Conservation (phyloP, 257 asterid genomes). For the Buddleja alternifolia region DNA sequence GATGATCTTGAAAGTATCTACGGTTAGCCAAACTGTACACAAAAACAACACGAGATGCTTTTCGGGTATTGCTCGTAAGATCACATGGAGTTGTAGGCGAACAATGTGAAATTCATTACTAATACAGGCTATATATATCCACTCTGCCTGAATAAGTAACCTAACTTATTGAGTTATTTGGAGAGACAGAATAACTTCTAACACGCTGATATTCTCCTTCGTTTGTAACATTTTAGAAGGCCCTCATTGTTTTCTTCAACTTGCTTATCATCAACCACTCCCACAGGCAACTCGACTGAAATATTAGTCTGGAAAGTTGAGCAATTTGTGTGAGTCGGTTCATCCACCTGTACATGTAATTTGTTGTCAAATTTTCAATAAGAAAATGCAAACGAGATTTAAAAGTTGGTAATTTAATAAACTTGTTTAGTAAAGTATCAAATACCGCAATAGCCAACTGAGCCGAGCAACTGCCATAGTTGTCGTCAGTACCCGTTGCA, state of each 20-base stretch:
- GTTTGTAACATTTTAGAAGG: conserved; percentile 40
- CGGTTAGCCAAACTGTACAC: conserved; percentile 16
- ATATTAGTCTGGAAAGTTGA: conserved; percentile 2
- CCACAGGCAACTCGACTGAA: conserved; percentile 11
- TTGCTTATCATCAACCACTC: conserved; percentile 9
- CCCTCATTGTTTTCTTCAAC: conserved; percentile 21
- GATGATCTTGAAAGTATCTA: no score
- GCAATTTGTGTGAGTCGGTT: conserved; percentile 18
- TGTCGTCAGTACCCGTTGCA: conserved; percentile 25
- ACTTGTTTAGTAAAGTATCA: conserved; percentile 13
- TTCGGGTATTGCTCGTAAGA: not conserved
- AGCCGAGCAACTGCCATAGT: conserved; percentile 26
- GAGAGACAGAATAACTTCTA: conserved; percentile 14
- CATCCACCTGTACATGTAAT: conserved; percentile 28
- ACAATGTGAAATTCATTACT: no score
- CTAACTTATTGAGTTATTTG: not conserved
- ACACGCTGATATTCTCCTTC: conserved; percentile 37
- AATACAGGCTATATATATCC: not conserved
- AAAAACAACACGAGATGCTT: conserved; percentile 8
- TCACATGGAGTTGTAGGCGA: conserved; percentile 10
- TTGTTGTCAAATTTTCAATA: conserved; percentile 6
- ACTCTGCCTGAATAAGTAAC: conserved; percentile 14
- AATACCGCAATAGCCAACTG: conserved; percentile 36
- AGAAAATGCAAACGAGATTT: conserved; percentile 12
- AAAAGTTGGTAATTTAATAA: not conserved